Conservation (phyloP, 176 grass and related monocot species). For the Juncus effusus region DNA sequence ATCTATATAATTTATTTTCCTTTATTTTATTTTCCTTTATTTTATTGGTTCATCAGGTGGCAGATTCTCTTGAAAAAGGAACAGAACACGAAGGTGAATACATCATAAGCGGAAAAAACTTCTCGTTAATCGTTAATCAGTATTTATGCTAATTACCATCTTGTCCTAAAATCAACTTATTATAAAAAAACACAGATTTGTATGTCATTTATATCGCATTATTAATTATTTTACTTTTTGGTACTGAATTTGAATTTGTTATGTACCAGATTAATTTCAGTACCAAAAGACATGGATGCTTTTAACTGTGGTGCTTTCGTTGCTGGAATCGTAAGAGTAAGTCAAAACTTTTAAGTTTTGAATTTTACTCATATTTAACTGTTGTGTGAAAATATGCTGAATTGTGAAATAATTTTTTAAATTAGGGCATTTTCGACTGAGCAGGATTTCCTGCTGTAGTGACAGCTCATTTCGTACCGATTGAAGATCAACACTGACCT, state of each 20-base stretch:
- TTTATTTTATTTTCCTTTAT: not conserved
- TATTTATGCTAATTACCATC: no score
- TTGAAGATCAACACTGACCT: constrained; percentile 83
- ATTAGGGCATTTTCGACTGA: constrained; percentile 76
- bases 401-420: constrained; percentile 12
- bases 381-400: not conserved
- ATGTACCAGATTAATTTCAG: constrained; percentile 76
- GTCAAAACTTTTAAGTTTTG: constrained; percentile 6
- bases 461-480: constrained; percentile 84
- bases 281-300: constrained; percentile 97
- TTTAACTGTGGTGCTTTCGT: constrained; percentile 98
- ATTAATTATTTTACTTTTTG: not conserved
- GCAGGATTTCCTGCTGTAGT: constrained; percentile 86
- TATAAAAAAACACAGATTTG: no score
- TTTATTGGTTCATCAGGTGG: constrained; percentile 52
- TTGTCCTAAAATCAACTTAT: no score
- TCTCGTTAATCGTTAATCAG: constrained; percentile 95
- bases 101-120: constrained; percentile 99
- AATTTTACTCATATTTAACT: constrained; percentile 1
- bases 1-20: constrained; percentile 5
- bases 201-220: no score
- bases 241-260: constrained; percentile 15
- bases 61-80: constrained; percentile 99
- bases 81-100: constrained; percentile 98
- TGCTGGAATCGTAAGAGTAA: constrained; percentile 86